A percentile compares a stretch with the other conserved stretches of the same genome.
phyloP scores from a whole-genome alignment of 495 filamentous ascomycete species.

The Neurospora sp. region DNA sequence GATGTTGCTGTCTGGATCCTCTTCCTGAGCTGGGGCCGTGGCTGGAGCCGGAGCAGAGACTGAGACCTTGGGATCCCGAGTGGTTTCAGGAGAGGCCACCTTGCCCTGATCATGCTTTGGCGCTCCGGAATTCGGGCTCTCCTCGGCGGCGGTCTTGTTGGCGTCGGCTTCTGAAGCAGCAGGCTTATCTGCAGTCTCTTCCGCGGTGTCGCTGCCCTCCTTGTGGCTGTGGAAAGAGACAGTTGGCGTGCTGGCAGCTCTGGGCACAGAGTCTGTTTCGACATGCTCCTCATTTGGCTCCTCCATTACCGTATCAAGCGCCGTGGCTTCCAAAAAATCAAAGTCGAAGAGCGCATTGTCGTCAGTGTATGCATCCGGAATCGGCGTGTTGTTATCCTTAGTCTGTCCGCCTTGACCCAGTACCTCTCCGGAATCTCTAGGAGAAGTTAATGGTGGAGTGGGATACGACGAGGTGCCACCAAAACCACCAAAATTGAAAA shows the following conservation, averaged over 20 bases:
- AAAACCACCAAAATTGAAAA: background rate
- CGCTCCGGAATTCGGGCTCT: background rate
- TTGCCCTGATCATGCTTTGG: background rate
- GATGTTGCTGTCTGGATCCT: conserved; percentile 15
- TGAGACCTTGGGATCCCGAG: background rate
- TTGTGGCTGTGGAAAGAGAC: background rate
- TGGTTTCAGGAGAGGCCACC: background rate
- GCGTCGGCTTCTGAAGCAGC: background rate
- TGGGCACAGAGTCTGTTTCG: background rate
- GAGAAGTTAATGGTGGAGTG: background rate
- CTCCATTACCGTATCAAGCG: background rate
- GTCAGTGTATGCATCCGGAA: background rate
- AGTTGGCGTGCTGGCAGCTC: background rate
- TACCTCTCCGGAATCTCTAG: background rate
- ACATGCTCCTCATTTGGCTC: background rate
- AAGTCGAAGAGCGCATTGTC: conserved; percentile 2
- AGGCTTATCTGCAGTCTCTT: background rate
- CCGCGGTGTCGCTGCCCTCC: background rate
- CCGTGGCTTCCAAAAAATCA: conserved; percentile 4
- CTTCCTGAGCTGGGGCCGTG: background rate
- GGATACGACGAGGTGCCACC: background rate
- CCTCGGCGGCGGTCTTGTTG: background rate
- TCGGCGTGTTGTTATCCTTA: background rate
- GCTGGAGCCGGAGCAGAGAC: background rate
- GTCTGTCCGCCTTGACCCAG: background rate